phyloP scores from a whole-genome alignment of 495 filamentous ascomycete species.

The Aspergillus conjunctus region DNA sequence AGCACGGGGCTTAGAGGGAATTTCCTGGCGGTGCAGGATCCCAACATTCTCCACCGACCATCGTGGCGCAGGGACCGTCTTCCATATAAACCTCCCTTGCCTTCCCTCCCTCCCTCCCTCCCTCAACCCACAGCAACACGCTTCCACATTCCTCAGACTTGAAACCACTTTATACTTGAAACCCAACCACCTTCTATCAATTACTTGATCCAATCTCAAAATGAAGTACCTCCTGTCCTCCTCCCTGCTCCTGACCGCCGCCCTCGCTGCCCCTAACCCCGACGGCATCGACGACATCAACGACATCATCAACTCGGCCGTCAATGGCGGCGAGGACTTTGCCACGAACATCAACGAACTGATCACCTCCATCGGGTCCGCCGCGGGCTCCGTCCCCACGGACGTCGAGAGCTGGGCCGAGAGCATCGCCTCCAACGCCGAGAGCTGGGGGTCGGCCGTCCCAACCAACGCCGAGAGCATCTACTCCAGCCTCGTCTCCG shows the following conservation, averaged over 20 bases:
- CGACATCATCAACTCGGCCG: slow-evolving; percentile 18
- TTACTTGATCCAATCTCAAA: slow-evolving; percentile 15
- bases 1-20: not conserved
- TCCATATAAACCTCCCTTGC: not conserved
- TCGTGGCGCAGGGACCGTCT: not conserved
- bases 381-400: slow-evolving; percentile 17
- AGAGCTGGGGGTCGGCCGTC: slow-evolving; percentile 15
- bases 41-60: not conserved
- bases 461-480: slow-evolving; percentile 19
- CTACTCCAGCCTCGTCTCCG: slow-evolving; percentile 19
- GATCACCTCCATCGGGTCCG: slow-evolving; percentile 15
- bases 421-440: slow-evolving; percentile 23
- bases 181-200: not conserved
- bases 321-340: slow-evolving; percentile 13
- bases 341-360: slow-evolving; percentile 16
- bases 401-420: slow-evolving; percentile 21
- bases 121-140: not conserved
- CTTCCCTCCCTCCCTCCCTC: not conserved
- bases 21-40: slow-evolving; percentile 1
- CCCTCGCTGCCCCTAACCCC: slow-evolving; percentile 17
- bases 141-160: not conserved
- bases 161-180: not conserved
- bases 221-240: slow-evolving; percentile 24
- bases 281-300: slow-evolving; percentile 10
- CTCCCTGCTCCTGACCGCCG: slow-evolving; percentile 22